Evolutionary conservation across 176 grass and related monocot species (phyloP).

Genomic region (Phyllostachys edulis): DNA sequence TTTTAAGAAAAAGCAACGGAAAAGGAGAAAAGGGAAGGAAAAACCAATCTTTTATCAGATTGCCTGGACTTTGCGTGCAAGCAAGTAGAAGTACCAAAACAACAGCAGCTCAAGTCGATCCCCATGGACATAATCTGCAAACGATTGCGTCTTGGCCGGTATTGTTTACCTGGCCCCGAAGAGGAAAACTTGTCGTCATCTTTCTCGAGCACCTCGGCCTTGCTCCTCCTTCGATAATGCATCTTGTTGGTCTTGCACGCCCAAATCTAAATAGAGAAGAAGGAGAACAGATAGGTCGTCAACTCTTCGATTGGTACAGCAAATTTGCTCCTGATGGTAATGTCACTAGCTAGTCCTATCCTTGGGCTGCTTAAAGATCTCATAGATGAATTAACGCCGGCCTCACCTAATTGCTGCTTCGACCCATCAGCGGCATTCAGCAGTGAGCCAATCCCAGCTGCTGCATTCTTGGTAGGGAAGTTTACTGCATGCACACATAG

Average conservation of each 20-base stretch:
- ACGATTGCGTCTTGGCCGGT: neutral
- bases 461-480: neutral
- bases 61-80: conserved; percentile 23
- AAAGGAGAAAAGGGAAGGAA: neutral
- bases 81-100: neutral
- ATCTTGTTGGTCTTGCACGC: neutral
- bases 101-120: neutral
- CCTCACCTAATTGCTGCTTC: conserved; percentile 26
- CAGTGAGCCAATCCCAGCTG: conserved; percentile 28
- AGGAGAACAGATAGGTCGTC: neutral
- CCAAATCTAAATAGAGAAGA: conserved; percentile 31
- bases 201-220: conserved; percentile 38
- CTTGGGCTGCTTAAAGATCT: neutral
- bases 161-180: conserved; percentile 13
- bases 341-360: neutral
- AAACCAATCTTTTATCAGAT: conserved; percentile 11
- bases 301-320: neutral
- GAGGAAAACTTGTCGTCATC: conserved; percentile 19
- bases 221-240: conserved; percentile 32
- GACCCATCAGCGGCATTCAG: neutral
- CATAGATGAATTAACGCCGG: neutral
- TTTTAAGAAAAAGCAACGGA: neutral
- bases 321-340: neutral
- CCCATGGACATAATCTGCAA: conserved; percentile 1
- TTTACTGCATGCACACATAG: neutral